Evolutionary conservation across 306 rosid species (phyloP).

Genomic region (Spatholobus suberectus): DNA sequence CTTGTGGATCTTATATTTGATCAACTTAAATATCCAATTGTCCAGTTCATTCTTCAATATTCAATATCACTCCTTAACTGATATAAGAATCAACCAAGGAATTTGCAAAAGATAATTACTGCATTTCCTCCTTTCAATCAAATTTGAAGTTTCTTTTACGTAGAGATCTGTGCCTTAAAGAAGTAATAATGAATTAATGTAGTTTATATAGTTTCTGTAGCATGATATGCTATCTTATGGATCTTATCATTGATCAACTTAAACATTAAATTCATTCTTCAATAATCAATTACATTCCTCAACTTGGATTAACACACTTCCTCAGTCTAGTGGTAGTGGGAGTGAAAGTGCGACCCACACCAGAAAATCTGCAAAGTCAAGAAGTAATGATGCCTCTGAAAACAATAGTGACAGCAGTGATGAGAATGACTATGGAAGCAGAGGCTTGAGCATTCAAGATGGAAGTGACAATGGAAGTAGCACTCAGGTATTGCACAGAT

Average conservation of each 20-base stretch:
- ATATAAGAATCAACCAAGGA: slow-evolving; percentile 16
- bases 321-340: slow-evolving; percentile 75
- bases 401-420: slow-evolving; percentile 64
- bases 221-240: slow-evolving; percentile 39
- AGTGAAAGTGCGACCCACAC: slow-evolving; percentile 65
- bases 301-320: slow-evolving; percentile 39
- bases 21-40: slow-evolving; percentile 29
- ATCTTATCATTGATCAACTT: slow-evolving; percentile 35
- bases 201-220: slow-evolving; percentile 21
- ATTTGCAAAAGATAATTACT: slow-evolving; percentile 18
- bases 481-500: slow-evolving; percentile 61
- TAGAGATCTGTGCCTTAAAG: slow-evolving; percentile 24
- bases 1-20: slow-evolving; percentile 29
- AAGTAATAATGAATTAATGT: slow-evolving; percentile 29
- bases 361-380: slow-evolving; percentile 56
- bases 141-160: slow-evolving; percentile 27
- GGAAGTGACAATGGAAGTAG: slow-evolving; percentile 77
- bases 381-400: slow-evolving; percentile 52
- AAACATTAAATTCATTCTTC: slow-evolving; percentile 31
- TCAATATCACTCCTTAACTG: slow-evolving; percentile 28
- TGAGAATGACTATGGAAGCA: slow-evolving; percentile 64
- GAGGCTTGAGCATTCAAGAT: slow-evolving; percentile 50
- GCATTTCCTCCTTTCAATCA: slow-evolving; percentile 24
- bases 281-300: slow-evolving; percentile 36
- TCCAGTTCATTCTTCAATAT: slow-evolving; percentile 26